Evolutionary conservation across 352 stramenopile species (phyloP), one percentile per base, ranked within the genome.

Genomic region (Poterioochromonas sp.): DNA sequence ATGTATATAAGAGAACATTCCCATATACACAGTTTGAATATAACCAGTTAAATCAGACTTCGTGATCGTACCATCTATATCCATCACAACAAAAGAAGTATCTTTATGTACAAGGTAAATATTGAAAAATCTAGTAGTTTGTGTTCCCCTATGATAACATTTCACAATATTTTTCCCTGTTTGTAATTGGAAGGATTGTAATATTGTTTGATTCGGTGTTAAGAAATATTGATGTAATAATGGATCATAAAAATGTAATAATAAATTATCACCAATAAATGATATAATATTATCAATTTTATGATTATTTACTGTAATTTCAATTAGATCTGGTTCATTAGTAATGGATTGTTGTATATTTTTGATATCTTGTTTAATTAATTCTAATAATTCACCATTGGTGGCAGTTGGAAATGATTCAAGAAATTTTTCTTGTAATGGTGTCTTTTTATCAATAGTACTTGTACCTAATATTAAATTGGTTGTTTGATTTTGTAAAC

Each of bases 31-130:
- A 22, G 65, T 74, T 35, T 51, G 20, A 39, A 74, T 54, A 54
- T 74, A 74, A 18, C 65, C 65, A 26, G 8, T 15, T 15, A 74
- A 1, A 39, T 74, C 65, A 58, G 65, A 74, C n/a, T 74, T 74
- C 1, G 65, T 74, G 5, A 74, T 58, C 20, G 65, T 74, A 15
- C 65, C 65, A 39, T 74, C 65, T 22, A 74, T 74, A 37, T 74
- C 65, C 18, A 74, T 35, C 2, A 74, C 43, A 15, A 74, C 43
- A 5, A 74, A 37, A 1, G 3, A 35, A 35, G 35, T 37, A 35
- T 71, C 62, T 22, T n/a, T 8, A 47, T 44, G 11, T 5, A 43
- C 39, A 22, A 47, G 1, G 12, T 29, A 71, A 29, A 71, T 40
- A 47, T 41, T 26, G 8, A 71, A 71, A 26, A 29, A 8, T 47